Evolutionary conservation across 2,329 filamentous ascomycete genomes (phyloP).

Genomic region (Colletotrichum tropicale): DNA sequence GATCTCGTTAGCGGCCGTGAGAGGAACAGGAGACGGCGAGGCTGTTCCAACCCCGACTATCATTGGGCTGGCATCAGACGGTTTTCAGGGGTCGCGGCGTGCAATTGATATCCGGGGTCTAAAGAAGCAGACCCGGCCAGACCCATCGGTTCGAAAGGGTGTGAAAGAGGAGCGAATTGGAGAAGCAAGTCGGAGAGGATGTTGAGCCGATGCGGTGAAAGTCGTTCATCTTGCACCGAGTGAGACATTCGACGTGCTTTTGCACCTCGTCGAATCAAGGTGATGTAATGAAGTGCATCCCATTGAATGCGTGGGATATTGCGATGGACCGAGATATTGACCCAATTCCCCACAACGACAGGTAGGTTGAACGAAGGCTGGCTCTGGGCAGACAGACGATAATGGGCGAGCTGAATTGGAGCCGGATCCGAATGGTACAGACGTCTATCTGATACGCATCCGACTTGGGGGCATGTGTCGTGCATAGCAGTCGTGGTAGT

Average conservation of each 20-base stretch:
- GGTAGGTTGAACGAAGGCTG: neutral
- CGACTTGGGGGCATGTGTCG: slow-evolving; percentile 12
- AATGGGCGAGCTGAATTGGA: neutral
- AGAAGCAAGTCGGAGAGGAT: neutral
- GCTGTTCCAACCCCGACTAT: neutral
- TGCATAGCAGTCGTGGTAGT: slow-evolving; percentile 8
- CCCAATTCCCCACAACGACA: neutral
- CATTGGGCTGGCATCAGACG: slow-evolving; percentile 8
- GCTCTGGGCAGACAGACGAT: neutral
- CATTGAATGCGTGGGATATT: slow-evolving; percentile 2
- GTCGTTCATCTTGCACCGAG: neutral
- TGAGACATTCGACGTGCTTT: neutral
- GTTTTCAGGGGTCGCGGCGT: neutral
- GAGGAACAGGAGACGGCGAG: neutral
- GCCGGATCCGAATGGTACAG: neutral
- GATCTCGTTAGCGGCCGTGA: slow-evolving; percentile 12
- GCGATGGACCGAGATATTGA: neutral
- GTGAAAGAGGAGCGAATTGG: slow-evolving; percentile 8
- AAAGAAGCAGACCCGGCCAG: slow-evolving; percentile 3
- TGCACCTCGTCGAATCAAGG: neutral
- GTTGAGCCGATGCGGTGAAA: neutral
- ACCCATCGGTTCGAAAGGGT: neutral
- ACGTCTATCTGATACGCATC: slow-evolving; percentile 13
- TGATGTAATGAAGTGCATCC: neutral
- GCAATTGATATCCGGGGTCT: slow-evolving; percentile 6